A percentile compares a stretch with the other conserved stretches of the same genome.
These are phyloP conservation scores for Pythium utonaiense DNA, from an alignment of 352 stramenopile species.

Conservation along the genomic window DNA sequence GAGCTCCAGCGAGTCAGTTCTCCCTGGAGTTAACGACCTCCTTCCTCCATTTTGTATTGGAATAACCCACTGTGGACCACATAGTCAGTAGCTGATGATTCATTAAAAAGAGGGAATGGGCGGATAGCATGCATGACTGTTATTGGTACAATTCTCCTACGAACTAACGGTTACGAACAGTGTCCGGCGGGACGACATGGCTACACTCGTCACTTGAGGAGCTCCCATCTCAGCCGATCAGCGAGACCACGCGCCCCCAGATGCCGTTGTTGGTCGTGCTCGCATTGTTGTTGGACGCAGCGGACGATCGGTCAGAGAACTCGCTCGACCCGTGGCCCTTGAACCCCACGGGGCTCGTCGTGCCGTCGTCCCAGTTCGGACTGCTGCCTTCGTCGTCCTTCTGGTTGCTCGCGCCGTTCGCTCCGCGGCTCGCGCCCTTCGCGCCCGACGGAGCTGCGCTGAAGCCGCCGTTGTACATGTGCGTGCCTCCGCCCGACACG, in stretches of 20 bases:
- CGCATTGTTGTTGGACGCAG: slow-evolving; percentile 16
- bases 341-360: slow-evolving; percentile 20
- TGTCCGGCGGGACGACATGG: background rate
- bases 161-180: background rate
- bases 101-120: background rate
- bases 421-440: slow-evolving; percentile 1
- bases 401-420: slow-evolving; percentile 5
- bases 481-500: background rate
- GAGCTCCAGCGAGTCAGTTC: slow-evolving; percentile 7
- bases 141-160: slow-evolving; percentile 8
- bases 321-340: slow-evolving; percentile 24
- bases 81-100: no score
- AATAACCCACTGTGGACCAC: no score
- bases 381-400: slow-evolving; percentile 17
- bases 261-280: slow-evolving; percentile 13
- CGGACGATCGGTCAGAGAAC: slow-evolving; percentile 28
- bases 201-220: slow-evolving; percentile 6
- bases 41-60: no score
- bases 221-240: slow-evolving; percentile 14
- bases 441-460: background rate
- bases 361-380: slow-evolving; percentile 17
- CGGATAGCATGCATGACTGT: background rate
- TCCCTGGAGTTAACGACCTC: slow-evolving; percentile 4
- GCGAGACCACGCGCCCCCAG: slow-evolving; percentile 23
- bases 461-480: background rate